Base-by-base conservation (phyloP, 2,329 filamentous ascomycete species). In the Metarhizium brunneum region DNA sequence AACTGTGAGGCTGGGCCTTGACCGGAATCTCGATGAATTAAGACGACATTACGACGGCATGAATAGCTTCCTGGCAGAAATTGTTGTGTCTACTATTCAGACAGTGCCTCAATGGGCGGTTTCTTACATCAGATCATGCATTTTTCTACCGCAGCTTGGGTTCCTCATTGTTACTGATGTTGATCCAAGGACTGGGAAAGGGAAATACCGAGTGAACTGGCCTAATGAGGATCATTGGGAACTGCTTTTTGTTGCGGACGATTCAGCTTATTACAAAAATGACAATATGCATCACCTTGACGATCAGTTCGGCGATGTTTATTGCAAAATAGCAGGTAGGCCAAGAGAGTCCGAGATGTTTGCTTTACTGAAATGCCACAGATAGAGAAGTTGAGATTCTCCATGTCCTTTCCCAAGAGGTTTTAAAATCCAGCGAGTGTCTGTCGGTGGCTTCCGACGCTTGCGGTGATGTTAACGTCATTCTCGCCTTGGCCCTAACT, bases 371-470 rank as follows among this genome's bases (percentile, higher is more conserved):
- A 71, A 50, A 14, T 13, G 25, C 7, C 13, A 51, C 58, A 87
- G 92, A 96, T 64, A 84, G 83, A 55, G 92, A 99, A 67, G 92
- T 96, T 48, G 89, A 96, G 62, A 88, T 97, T 47, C 80, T 94
- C 0, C 87, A 96, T 63, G 75, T 81, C 3, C 81, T 99, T 35
- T 84, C 88, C 1, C 82, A 87, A 50, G 78, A 76, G 42, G 76
- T 96, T 16, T 73, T 96, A 0, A 74, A 83, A 58, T 82, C 88
- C 59, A 85, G 92, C 65, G 74, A 80, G 1, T 67, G 83, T 6
- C 77, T 99, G 10, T 72, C 82, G 4, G 68, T 73, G 2, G 84
- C 86, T n/a, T 95, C 91, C 0, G 85, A 92, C 62, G 72, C 89
- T 1, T 90, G 90, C 65, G 92, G 91, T 13, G 89, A 96, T 61